These are phyloP conservation scores for Ophiostoma montium DNA, from an alignment of 2,329 filamentous ascomycete species.

Conservation along the genomic window DNA sequence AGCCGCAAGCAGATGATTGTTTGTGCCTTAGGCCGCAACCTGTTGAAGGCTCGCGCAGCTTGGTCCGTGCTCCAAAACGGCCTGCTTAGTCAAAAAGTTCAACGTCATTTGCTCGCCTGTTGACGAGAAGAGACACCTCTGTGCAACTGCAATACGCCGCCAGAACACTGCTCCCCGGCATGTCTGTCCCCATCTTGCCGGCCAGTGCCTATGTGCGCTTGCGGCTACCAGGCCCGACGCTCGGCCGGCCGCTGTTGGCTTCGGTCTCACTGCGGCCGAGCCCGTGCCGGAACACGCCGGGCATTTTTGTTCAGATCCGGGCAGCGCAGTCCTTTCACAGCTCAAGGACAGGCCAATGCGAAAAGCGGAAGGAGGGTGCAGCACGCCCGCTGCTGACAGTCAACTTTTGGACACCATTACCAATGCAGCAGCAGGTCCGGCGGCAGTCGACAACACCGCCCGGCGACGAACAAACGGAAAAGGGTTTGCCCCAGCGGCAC, in stretches of 20 bases:
- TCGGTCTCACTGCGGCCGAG: background rate
- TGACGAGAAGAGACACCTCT: background rate
- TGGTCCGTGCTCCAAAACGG: background rate
- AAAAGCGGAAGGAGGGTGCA: background rate
- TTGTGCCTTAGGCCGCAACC: background rate
- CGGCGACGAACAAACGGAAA: background rate
- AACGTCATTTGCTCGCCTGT: background rate
- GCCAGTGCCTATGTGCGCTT: background rate
- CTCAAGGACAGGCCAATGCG: background rate
- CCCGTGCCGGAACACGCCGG: background rate
- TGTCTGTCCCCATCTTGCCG: background rate
- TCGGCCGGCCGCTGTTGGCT: background rate
- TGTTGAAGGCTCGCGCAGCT: background rate
- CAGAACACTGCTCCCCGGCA: background rate
- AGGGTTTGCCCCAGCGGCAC: background rate
- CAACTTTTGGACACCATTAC: background rate
- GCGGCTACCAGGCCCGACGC: background rate
- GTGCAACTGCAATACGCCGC: background rate
- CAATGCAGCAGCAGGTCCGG: too few species aligned
- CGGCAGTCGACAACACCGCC: conserved; percentile 2
- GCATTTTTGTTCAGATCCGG: background rate
- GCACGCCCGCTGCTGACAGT: background rate
- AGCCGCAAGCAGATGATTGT: background rate
- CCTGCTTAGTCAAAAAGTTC: background rate
- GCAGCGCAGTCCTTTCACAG: background rate